Evolutionary conservation across 1,284 basidiomycete genomes (phyloP), one percentile per base, ranked within the genome.

Genomic region (Cerrena zonata): DNA sequence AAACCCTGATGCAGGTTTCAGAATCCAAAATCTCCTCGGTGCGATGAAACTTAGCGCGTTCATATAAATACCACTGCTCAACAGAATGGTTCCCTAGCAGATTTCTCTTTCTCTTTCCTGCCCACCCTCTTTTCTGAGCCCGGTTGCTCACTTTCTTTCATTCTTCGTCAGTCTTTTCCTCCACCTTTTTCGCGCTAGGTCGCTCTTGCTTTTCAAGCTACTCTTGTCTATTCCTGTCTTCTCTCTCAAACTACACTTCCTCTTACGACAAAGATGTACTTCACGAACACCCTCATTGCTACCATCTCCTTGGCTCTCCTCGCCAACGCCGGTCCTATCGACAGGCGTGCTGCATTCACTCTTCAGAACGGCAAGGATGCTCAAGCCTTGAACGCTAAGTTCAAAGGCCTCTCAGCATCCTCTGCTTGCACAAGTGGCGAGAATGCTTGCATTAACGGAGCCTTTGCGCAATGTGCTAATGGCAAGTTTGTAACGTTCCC

Each of bases 341-440:
- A 54, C 45, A 55, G 48, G 46, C 56, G 53, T 13, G 45, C 51
- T 18, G 54, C 53, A 24, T 70, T 73, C 57, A 60, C 54, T 39
- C 56, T 68, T 27, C 64, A 70, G 54, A 77, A 77, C 55, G 76
- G 72, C 22, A 57, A 71, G 45, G 70, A 70, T 41, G 74, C 75
- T 2, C 73, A 77, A 57, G 58, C 65, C 2, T 68, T 74, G 38
- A 78, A 79, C 58, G 63, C 66, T 24, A 61, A 73, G 50, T 78
- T 78, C 55, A 59, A 68, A 5, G 62, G 60, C 23, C 61, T 78
- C 23, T 69, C 61, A 5, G 61, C 63, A 0, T 55, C 54, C 52
- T 68, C 70, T 44, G 12, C 67, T 4, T 78, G 77, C 65, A 66
- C 22, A n/a, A 23, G 38, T 21, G 44, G 58, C 19, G 51, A 77